Percentiles rank a stretch among this genome's conserved stretches.
phyloP scores from a whole-genome alignment of 192 early-diverging fungal species.

The Entomortierella parvispora region DNA sequence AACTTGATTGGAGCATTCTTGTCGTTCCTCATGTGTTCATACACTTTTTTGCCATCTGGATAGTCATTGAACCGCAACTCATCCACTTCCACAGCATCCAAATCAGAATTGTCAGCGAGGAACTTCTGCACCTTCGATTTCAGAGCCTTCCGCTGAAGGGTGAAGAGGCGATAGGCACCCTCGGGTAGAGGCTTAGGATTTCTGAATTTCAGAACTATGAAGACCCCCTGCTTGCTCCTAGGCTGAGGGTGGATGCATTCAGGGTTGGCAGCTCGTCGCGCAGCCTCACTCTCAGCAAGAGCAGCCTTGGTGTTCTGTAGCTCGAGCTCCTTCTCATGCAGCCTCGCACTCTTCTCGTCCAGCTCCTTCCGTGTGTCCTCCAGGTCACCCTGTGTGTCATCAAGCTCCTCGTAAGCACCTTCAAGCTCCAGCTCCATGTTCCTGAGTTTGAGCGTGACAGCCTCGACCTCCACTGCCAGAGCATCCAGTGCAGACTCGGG shows the following conservation, averaged over 20 bases:
- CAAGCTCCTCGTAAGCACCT: constrained; percentile 18
- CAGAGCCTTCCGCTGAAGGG: constrained; percentile 13
- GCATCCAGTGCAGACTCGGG: constrained; percentile 32
- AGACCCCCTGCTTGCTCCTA: constrained; percentile 11
- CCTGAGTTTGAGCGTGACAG: constrained; percentile 35
- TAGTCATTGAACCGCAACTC: constrained; percentile 22
- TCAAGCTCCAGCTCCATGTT: constrained; percentile 20
- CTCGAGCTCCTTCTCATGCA: constrained; percentile 16
- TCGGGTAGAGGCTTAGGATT: constrained; percentile 12
- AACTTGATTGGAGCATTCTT: constrained; percentile 17
- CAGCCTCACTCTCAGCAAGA: constrained; percentile 19
- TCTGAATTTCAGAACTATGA: constrained; percentile 18
- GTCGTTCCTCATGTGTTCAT: constrained; percentile 10
- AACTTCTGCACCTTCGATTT: constrained; percentile 1
- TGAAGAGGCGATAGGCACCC: constrained; percentile 17
- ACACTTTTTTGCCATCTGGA: constrained; percentile 6
- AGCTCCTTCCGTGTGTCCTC: no score
- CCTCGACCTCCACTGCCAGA: constrained; percentile 10
- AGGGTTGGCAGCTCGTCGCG: constrained; percentile 20
- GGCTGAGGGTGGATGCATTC: constrained; percentile 10
- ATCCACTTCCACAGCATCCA: constrained; percentile 25
- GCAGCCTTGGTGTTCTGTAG: constrained; percentile 18
- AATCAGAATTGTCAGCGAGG: constrained; percentile 7
- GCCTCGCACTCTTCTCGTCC: no score
- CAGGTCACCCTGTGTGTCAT: no score